Evolutionary conservation across 2,329 filamentous ascomycete genomes (phyloP).

Genomic region (Fusarium napiforme): DNA sequence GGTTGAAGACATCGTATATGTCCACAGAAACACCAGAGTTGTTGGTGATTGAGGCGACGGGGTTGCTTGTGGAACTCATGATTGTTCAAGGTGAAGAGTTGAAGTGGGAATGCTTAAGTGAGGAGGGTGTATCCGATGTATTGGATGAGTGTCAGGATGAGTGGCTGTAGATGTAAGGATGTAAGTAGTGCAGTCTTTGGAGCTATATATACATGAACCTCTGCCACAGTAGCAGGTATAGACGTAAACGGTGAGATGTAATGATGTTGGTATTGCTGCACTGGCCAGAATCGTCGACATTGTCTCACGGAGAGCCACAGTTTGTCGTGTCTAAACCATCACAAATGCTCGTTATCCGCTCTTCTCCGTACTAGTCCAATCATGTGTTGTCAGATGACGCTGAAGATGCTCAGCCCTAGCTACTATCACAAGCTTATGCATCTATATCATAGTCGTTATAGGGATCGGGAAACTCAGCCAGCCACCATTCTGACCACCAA

Average conservation of each 20-base stretch:
- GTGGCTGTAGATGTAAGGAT: neutral
- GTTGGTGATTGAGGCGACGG: neutral
- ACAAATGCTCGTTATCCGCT: neutral
- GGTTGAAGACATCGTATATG: constrained; percentile 1
- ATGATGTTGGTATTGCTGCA: neutral
- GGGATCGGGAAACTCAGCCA: neutral
- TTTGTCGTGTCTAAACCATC: neutral
- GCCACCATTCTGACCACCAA: neutral
- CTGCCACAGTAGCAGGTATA: accelerated
- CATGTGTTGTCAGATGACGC: neutral
- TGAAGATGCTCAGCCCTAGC: neutral
- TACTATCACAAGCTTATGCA: neutral
- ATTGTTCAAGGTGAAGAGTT: neutral
- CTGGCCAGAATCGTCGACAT: neutral
- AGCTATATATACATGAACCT: neutral
- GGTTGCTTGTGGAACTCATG: neutral
- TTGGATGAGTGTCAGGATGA: neutral
- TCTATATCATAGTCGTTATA: neutral
- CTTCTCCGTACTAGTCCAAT: neutral
- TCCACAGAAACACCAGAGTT: neutral
- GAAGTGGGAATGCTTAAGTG: neutral
- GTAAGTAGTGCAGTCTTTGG: neutral
- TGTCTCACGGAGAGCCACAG: neutral
- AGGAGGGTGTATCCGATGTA: no score
- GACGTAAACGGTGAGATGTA: accelerated